These are phyloP conservation scores for Solanum chacoense DNA, from an alignment of 305 asterid species.

Conservation along the genomic window DNA sequence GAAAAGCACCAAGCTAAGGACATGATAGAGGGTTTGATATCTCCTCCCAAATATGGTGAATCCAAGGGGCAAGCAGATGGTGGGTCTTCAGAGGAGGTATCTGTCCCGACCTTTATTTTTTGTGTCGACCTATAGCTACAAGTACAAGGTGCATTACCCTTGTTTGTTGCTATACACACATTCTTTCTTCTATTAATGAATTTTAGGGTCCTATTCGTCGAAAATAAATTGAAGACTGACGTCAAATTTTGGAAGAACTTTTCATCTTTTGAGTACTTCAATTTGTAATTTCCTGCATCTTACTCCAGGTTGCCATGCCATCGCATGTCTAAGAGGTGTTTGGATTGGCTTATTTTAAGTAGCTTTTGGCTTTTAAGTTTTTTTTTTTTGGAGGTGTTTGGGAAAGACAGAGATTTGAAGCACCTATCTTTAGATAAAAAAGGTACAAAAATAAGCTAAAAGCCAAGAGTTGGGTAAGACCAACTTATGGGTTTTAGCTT, in stretches of 20 bases:
- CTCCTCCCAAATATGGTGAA: conserved; percentile 32
- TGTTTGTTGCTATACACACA: not conserved
- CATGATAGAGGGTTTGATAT: conserved; percentile 27
- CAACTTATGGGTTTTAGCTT: not conserved
- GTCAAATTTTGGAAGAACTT: not conserved
- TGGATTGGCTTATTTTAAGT: not conserved
- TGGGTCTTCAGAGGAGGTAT: conserved; percentile 61
- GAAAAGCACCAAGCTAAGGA: conserved; percentile 40
- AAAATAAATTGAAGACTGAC: not conserved
- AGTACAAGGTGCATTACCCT: not conserved
- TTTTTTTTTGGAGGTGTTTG: not conserved
- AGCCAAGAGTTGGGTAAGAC: not conserved
- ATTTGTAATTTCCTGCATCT: not conserved
- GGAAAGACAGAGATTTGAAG: not conserved
- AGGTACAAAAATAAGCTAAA: not conserved
- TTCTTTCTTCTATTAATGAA: not conserved
- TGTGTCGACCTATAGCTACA: not conserved
- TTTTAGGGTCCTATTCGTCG: not conserved
- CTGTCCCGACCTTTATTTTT: conserved; percentile 2
- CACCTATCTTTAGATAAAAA: not conserved
- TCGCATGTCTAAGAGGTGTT: not conserved
- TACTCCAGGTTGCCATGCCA: not conserved
- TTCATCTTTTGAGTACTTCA: not conserved
- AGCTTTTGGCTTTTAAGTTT: not conserved
- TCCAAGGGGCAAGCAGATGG: conserved; percentile 20